Conservation (phyloP, 768 basidiomycete species). For the Macrocybe gigantea region DNA sequence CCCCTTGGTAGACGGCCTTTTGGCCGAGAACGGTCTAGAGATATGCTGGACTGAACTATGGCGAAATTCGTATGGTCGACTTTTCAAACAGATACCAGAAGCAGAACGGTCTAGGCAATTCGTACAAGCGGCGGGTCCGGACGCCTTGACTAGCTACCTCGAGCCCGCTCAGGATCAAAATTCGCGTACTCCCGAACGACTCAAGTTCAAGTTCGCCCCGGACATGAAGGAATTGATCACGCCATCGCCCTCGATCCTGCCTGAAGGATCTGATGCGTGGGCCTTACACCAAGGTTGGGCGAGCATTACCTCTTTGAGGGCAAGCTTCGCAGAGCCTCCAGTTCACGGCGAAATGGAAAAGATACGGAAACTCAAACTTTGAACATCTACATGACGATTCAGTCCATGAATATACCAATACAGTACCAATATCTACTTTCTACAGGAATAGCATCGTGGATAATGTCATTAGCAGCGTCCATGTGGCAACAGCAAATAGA, state of each 20-base stretch:
- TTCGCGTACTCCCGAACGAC: slow-evolving; percentile 13
- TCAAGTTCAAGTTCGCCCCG: slow-evolving; percentile 70
- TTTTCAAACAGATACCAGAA: slow-evolving; percentile 54
- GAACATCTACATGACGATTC: slow-evolving; percentile 11
- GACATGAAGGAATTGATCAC: slow-evolving; percentile 65
- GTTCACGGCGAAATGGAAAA: slow-evolving; percentile 29
- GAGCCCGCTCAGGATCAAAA: neutral
- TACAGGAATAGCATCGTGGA: neutral
- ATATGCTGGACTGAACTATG: slow-evolving; percentile 81
- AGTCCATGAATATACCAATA: neutral
- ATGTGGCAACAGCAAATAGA: neutral
- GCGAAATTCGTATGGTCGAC: slow-evolving; percentile 77
- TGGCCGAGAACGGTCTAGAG: slow-evolving; percentile 54
- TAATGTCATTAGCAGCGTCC: neutral
- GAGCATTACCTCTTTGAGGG: slow-evolving; percentile 74
- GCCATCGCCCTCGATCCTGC: slow-evolving; percentile 52
- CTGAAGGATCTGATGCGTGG: slow-evolving; percentile 79
- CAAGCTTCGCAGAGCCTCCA: slow-evolving; percentile 66
- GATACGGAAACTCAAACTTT: slow-evolving; percentile 57
- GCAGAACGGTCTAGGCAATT: slow-evolving; percentile 13
- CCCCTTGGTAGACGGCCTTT: slow-evolving; percentile 66
- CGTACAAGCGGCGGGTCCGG: slow-evolving; percentile 36
- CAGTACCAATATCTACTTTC: neutral
- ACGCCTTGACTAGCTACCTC: slow-evolving; percentile 22
- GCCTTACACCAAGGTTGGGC: slow-evolving; percentile 64